phyloP scores from a whole-genome alignment of 2,329 filamentous ascomycete species.

The Claviceps sp. region DNA sequence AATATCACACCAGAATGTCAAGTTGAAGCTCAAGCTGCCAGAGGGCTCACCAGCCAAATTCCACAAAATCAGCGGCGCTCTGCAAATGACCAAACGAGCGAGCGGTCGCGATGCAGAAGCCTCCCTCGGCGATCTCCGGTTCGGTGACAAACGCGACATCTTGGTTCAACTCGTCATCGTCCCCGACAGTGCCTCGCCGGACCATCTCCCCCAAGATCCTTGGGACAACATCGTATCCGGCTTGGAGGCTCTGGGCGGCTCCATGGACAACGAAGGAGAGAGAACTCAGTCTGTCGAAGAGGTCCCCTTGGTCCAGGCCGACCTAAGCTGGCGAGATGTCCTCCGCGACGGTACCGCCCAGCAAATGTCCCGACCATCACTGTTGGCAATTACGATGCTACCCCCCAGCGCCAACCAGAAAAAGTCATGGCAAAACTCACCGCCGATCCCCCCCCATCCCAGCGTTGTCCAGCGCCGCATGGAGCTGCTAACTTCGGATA shows the following conservation, averaged over 20 bases:
- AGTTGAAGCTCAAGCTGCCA: conserved; percentile 82
- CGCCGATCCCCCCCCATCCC: conserved; percentile 88
- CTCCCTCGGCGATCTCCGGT: conserved; percentile 77
- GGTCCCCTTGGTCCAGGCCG: conserved; percentile 86
- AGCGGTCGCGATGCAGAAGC: conserved; percentile 91
- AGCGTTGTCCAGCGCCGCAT: conserved; percentile 92
- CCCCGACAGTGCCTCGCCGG: conserved; percentile 69
- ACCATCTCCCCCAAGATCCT: conserved; percentile 79
- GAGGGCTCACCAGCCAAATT: conserved; percentile 97
- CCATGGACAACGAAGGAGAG: conserved; percentile 74
- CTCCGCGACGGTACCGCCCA: conserved; percentile 75
- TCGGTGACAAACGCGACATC: conserved; percentile 89
- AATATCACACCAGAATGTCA: conserved; percentile 95
- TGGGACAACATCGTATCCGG: conserved; percentile 98
- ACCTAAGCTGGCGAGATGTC: conserved; percentile 87
- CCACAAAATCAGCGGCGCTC: conserved; percentile 91
- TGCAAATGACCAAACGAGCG: conserved; percentile 92
- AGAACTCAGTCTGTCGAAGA: conserved; percentile 81
- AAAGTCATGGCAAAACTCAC: conserved; percentile 51
- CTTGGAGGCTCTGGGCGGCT: conserved; percentile 80
- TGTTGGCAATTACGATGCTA: conserved; percentile 91
- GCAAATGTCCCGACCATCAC: conserved; percentile 76
- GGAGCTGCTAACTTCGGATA: conserved; percentile 95
- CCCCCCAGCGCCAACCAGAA: conserved; percentile 52
- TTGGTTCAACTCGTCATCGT: conserved; percentile 87